These are phyloP conservation scores for Clitocybe nebularis DNA, from an alignment of 1,284 basidiomycete genomes.

Conservation along the genomic window DNA sequence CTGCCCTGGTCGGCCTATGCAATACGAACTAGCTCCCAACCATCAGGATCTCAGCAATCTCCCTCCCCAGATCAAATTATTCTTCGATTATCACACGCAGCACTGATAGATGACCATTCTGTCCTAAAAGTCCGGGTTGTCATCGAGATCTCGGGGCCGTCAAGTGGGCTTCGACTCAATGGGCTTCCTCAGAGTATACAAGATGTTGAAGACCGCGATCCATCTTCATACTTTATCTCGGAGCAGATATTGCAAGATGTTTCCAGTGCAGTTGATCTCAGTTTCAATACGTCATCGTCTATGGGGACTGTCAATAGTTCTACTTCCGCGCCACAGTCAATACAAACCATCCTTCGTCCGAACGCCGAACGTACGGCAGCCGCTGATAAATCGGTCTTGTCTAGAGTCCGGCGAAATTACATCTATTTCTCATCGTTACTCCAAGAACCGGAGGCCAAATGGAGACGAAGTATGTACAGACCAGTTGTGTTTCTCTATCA, in stretches of 20 bases:
- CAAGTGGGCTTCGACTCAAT: constrained; percentile 76
- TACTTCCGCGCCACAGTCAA: constrained; percentile 29
- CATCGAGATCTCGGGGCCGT: constrained; percentile 80
- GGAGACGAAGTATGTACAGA: constrained; percentile 72
- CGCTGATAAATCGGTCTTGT: constrained; percentile 75
- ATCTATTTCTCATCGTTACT: constrained; percentile 97
- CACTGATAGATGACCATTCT: constrained; percentile 68
- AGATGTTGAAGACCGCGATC: constrained; percentile 61
- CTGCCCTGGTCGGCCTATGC: constrained; percentile 77
- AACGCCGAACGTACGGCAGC: constrained; percentile 54
- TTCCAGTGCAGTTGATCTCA: constrained; percentile 64
- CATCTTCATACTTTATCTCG: constrained; percentile 48
- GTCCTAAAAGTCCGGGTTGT: constrained; percentile 76
- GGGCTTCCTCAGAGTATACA: constrained; percentile 74
- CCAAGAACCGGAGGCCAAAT: constrained; percentile 98
- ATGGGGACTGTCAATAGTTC: constrained; percentile 33
- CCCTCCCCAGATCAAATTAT: constrained; percentile 54
- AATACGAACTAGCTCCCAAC: constrained; percentile 40
- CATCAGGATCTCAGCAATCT: constrained; percentile 29
- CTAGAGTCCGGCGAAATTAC: constrained; percentile 89
- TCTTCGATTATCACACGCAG: constrained; percentile 69
- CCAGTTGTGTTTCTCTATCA: constrained; percentile 6
- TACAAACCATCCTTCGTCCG: constrained; percentile 32
- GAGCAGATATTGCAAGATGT: constrained; percentile 66
- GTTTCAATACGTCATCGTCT: constrained; percentile 60